Base-by-base conservation (phyloP, 2,329 filamentous ascomycete genomes). In the Fusarium longipes region DNA sequence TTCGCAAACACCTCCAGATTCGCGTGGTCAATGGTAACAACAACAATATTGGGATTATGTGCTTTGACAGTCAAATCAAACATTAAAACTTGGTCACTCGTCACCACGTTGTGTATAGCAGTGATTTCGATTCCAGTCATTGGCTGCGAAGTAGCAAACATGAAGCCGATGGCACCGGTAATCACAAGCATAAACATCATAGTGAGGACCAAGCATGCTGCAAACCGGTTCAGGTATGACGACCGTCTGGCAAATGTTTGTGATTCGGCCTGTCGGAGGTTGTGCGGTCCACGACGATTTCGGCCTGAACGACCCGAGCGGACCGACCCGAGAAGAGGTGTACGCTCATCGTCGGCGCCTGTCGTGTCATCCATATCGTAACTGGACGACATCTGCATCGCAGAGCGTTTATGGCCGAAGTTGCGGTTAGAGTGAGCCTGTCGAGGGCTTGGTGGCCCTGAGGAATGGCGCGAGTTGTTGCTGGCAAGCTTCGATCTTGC, bases 1-100 rank as follows among this genome's bases (percentile, higher is more conserved):
- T 96, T 97, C 29, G 96, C 96, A 78, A 98, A 98, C 30, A 99
- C 87, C 73, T 96, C 93, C 57, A 98, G 84, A 76, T 98, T 93
- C 75, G 96, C 91, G 44, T 94, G 89, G 66, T 92, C 89, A 35
- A 99, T 88, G 4, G 91, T 91, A 39, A 99, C 91, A 3, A 93
- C 89, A 36, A 98, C 91, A 38, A 97, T 89, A 71, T 98, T 99
- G 1, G 95, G 94, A 76, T 99, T 99, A 71, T 95, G 85, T 1
- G 95, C 96, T 70, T 88, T 88, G 61, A 99, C 93, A 20, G 92
- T 88, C 47, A 99, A 81, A 77, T 99, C 95, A 73, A 98, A 87
- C 88, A 99, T 97, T 39, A 99, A 86, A 76, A 98, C 94, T 77
- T 97, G 93, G 77, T 97, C 93, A 72, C 93, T 97, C 4, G 94